A percentile compares a stretch with the other conserved stretches of the same genome.
These are phyloP conservation scores for Chlamydomonas sp. DNA, from an alignment of 139 green algal species.

Conservation along the genomic window DNA sequence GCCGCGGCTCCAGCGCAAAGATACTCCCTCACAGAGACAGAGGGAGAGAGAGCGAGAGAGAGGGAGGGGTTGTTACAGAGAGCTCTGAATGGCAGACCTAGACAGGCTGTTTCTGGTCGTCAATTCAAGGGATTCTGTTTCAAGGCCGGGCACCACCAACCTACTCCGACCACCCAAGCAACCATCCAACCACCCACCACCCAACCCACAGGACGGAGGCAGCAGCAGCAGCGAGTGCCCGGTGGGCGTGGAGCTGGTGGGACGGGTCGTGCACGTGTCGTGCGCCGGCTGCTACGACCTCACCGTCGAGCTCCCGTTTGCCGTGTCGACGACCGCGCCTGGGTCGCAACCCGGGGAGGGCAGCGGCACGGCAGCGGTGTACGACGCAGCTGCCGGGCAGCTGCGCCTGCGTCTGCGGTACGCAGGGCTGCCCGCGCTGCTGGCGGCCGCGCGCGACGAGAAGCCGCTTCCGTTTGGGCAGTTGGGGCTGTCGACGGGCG, in stretches of 20 bases:
- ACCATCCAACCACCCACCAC: no score
- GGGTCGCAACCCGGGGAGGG: neutral
- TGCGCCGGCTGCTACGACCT: conserved; percentile 12
- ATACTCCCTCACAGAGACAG: no score
- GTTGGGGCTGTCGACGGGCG: neutral
- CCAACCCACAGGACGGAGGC: no score
- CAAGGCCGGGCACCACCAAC: no score
- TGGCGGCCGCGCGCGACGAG: neutral
- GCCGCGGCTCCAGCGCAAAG: no score
- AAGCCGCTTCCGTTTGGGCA: conserved; percentile 4
- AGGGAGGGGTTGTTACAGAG: no score
- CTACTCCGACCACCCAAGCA: no score
- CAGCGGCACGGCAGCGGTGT: neutral
- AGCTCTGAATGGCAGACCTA: no score
- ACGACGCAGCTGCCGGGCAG: neutral
- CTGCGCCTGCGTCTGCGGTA: neutral
- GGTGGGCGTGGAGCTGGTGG: conserved; percentile 9
- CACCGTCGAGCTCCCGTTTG: conserved; percentile 1
- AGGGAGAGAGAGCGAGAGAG: no score
- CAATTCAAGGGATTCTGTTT: no score
- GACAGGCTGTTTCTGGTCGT: no score
- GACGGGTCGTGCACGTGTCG: neutral
- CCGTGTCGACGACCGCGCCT: conserved; percentile 1
- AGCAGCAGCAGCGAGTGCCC: conserved; percentile 7
- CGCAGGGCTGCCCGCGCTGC: neutral